phyloP scores from a whole-genome alignment of 331 rosid species.

The Acacia concinna region DNA sequence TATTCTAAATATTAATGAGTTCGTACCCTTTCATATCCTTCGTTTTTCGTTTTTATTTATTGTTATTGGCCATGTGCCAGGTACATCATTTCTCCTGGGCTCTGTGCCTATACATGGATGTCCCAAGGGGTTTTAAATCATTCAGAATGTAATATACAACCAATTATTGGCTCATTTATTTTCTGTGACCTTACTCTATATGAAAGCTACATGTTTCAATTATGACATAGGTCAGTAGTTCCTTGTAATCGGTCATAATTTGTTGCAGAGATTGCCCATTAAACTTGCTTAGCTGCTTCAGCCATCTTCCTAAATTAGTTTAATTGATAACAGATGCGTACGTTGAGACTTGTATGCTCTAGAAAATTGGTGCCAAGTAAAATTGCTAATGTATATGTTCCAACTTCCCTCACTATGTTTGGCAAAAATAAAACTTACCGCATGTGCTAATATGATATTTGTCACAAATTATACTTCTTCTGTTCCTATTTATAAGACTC shows the following conservation, averaged over 20 bases:
- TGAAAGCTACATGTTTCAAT: neutral
- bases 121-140: neutral
- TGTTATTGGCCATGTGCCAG: neutral
- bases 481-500: too few relatives aligned
- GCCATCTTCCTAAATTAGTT: neutral
- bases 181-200: neutral
- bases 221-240: neutral
- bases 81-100: neutral
- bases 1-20: neutral
- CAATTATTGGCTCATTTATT: neutral
- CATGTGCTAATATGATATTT: neutral
- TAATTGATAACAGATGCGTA: neutral
- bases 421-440: too few relatives aligned
- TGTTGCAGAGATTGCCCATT: neutral
- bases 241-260: neutral
- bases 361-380: neutral
- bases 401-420: too few relatives aligned
- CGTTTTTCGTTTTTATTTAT: neutral
- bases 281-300: neutral
- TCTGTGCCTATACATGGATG: neutral
- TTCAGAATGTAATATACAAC: neutral
- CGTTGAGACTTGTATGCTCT: neutral
- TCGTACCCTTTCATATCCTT: neutral
- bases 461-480: too few relatives aligned
- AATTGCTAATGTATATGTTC: conserved; percentile 9